Percentiles rank a stretch among this genome's conserved stretches.
These are phyloP conservation scores for Zelopaecilomyces penicillatus DNA, from an alignment of 2,329 filamentous ascomycete genomes.

Conservation along the genomic window DNA sequence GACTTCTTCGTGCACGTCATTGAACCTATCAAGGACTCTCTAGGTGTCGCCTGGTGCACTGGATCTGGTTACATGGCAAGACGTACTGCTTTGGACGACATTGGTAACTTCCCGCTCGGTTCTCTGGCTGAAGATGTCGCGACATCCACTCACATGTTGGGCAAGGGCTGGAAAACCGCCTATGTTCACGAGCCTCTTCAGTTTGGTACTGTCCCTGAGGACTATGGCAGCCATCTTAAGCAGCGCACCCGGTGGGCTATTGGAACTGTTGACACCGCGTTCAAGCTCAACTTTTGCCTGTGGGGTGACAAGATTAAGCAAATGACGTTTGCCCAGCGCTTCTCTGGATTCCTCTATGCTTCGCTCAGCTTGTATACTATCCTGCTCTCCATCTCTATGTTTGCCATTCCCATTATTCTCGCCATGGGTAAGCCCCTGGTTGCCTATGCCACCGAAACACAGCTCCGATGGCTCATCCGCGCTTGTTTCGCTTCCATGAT, in stretches of 20 bases:
- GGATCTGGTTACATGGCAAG: constrained; percentile 54
- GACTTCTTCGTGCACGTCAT: constrained; percentile 50
- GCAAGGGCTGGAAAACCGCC: constrained; percentile 53
- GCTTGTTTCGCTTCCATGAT: constrained; percentile 44
- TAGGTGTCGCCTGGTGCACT: constrained; percentile 54
- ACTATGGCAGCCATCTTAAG: constrained; percentile 46
- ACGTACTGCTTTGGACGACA: constrained; percentile 50
- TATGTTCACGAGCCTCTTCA: constrained; percentile 53
- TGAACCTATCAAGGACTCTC: constrained; percentile 41
- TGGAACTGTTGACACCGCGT: constrained; percentile 48
- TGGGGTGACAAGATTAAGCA: constrained; percentile 43
- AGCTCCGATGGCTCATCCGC: constrained; percentile 52
- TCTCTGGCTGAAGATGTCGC: constrained; percentile 54
- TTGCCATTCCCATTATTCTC: constrained; percentile 51
- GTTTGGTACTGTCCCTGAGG: constrained; percentile 51
- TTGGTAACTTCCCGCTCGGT: constrained; percentile 53
- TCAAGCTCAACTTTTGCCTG: constrained; percentile 53
- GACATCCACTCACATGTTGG: constrained; percentile 50
- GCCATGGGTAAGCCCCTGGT: constrained; percentile 49
- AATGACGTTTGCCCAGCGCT: constrained; percentile 49
- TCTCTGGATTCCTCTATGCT: constrained; percentile 50
- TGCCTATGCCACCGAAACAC: constrained; percentile 41
- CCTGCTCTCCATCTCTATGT: constrained; percentile 44
- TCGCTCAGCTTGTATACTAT: constrained; percentile 48
- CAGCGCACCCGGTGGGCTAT: constrained; percentile 50